A percentile compares a stretch with the other conserved stretches of the same genome.
Evolutionary conservation across 768 basidiomycete species (phyloP).

Genomic region (Crucibulum laeve): DNA sequence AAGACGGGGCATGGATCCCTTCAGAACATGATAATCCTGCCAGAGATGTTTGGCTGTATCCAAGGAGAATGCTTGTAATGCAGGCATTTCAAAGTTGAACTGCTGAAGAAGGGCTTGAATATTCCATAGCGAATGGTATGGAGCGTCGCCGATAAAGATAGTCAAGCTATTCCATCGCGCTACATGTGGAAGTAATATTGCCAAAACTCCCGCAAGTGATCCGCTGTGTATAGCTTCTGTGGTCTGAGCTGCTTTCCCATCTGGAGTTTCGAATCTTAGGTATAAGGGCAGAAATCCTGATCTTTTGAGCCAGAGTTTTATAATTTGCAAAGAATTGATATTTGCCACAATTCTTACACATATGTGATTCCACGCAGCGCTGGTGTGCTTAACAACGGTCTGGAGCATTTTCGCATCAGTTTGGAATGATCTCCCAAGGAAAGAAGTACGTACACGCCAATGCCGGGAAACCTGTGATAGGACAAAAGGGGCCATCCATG

Average conservation of each 20-base stretch:
- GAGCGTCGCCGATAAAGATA: conserved; percentile 4
- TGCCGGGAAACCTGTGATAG: conserved; percentile 8
- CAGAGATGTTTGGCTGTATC: conserved; percentile 7
- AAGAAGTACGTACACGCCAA: conserved; percentile 9
- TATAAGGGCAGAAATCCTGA: conserved; percentile 3
- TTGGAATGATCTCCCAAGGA: no score
- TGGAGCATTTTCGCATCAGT: no score
- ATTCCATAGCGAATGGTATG: conserved; percentile 9
- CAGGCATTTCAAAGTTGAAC: conserved; percentile 9
- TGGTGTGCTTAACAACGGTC: conserved; percentile 3
- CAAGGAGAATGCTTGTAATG: conserved; percentile 4
- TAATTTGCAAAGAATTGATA: conserved; percentile 3
- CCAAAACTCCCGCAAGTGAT: conserved; percentile 1
- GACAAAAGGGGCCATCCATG: conserved; percentile 7
- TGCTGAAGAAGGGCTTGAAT: conserved; percentile 7
- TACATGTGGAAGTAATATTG: conserved; percentile 4
- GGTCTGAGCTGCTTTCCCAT: conserved; percentile 5
- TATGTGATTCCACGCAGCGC: conserved; percentile 4
- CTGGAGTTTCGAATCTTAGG: conserved; percentile 6
- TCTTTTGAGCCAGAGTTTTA: conserved; percentile 2
- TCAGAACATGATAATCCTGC: conserved; percentile 6
- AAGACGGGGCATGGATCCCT: conserved; percentile 2
- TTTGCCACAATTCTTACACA: conserved; percentile 5
- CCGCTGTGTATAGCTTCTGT: conserved; percentile 1
- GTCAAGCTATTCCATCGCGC: conserved; percentile 4